Percentiles rank a stretch among this genome's conserved stretches.
These are phyloP conservation scores for Tylopilus sp. DNA, from an alignment of 768 basidiomycete genomes.

Conservation along the genomic window DNA sequence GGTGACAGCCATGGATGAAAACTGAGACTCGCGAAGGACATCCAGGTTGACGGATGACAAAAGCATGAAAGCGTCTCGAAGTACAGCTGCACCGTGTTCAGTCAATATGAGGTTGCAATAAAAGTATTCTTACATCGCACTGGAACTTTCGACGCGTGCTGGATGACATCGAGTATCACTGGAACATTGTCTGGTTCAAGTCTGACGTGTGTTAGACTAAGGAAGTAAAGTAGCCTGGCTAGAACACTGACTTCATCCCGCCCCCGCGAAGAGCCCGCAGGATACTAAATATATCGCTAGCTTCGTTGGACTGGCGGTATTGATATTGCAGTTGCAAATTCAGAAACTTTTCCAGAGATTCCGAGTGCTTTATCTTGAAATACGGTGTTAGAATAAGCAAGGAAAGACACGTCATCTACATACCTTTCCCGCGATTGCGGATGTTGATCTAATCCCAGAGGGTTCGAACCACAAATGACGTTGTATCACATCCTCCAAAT, in stretches of 20 bases:
- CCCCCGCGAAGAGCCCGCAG: constrained; percentile 24
- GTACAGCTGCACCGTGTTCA: constrained; percentile 28
- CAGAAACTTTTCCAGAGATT: constrained; percentile 18
- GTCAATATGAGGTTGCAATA: background rate
- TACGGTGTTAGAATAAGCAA: constrained; percentile 3
- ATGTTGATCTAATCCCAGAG: constrained; percentile 4
- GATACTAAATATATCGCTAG: constrained; percentile 6
- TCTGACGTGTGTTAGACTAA: constrained; percentile 11
- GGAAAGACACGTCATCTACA: constrained; percentile 2
- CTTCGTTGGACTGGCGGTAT: constrained; percentile 8
- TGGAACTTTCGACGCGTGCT: constrained; percentile 19
- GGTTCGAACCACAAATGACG: constrained; percentile 12
- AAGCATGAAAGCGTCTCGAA: constrained; percentile 34
- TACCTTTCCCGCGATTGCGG: constrained; percentile 23
- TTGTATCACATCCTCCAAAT: constrained; percentile 31
- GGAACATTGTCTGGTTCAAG: constrained; percentile 21
- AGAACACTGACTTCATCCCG: constrained; percentile 21
- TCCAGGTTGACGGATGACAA: constrained; percentile 25
- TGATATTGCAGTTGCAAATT: constrained; percentile 20
- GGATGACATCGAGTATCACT: constrained; percentile 26
- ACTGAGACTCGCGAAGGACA: constrained; percentile 15
- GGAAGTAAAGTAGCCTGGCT: background rate
- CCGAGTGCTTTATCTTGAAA: constrained; percentile 23
- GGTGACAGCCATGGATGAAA: constrained; percentile 33
- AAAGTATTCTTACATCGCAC: constrained; percentile 22